These are phyloP conservation scores for Calocybe indica DNA, from an alignment of 768 basidiomycete genomes.

Conservation along the genomic window DNA sequence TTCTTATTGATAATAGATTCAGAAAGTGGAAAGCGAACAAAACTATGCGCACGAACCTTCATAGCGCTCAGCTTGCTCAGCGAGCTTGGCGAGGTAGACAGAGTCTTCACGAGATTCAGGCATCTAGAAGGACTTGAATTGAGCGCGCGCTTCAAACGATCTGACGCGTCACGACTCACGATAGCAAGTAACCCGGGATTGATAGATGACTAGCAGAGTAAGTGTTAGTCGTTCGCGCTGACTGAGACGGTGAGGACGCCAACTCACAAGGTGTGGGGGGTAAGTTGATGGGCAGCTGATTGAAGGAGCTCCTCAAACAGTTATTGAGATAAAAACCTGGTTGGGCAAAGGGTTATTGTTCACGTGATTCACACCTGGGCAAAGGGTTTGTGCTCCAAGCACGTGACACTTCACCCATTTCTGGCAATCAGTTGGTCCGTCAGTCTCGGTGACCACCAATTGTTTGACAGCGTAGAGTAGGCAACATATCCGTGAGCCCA, in stretches of 20 bases:
- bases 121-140: slow-evolving; percentile 49
- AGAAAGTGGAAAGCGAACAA: slow-evolving; percentile 9
- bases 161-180: slow-evolving; percentile 41
- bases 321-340: slow-evolving; percentile 60
- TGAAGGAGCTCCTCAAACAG: slow-evolving; percentile 31
- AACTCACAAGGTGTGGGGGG: slow-evolving; percentile 43
- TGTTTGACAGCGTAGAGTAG: neutral
- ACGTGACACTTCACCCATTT: slow-evolving; percentile 20
- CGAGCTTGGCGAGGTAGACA: slow-evolving; percentile 99
- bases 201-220: slow-evolving; percentile 9
- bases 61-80: slow-evolving; percentile 99
- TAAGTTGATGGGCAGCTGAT: slow-evolving; percentile 40
- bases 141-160: slow-evolving; percentile 26
- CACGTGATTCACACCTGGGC: slow-evolving; percentile 38
- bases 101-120: slow-evolving; percentile 88
- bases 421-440: slow-evolving; percentile 4
- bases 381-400: slow-evolving; percentile 32
- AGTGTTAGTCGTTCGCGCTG: slow-evolving; percentile 17
- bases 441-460: neutral
- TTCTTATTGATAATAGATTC: slow-evolving; percentile 39
- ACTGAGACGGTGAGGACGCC: neutral
- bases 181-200: slow-evolving; percentile 21
- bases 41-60: slow-evolving; percentile 56
- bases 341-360: slow-evolving; percentile 64
- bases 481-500: too few species aligned